Conservation (phyloP, 2,329 filamentous ascomycete genomes). For the Colletotrichum sp. region DNA sequence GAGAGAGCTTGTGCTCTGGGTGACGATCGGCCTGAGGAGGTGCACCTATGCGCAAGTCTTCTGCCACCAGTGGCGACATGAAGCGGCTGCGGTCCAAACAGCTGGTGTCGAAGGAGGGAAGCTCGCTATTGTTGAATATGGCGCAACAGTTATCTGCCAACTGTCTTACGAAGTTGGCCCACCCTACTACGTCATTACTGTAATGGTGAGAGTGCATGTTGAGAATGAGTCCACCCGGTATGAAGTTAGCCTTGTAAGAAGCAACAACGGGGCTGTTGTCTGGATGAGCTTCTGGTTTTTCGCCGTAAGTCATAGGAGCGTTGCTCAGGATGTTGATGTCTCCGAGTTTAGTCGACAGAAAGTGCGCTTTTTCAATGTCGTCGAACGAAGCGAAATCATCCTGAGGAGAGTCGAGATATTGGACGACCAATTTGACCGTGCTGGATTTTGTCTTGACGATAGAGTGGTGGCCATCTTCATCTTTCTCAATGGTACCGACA, state of each 20-base stretch:
- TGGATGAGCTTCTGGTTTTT: slow-evolving; percentile 42
- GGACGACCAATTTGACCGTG: slow-evolving; percentile 38
- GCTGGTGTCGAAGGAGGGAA: slow-evolving; percentile 38
- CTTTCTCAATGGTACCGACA: slow-evolving; percentile 43
- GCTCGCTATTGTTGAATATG: slow-evolving; percentile 29
- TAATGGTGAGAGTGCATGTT: slow-evolving; percentile 49
- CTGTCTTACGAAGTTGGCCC: slow-evolving; percentile 40
- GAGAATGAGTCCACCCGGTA: slow-evolving; percentile 45
- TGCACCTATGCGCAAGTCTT: slow-evolving; percentile 32
- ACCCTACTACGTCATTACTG: slow-evolving; percentile 47
- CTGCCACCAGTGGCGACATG: slow-evolving; percentile 28
- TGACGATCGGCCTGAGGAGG: slow-evolving; percentile 32
- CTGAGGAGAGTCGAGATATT: slow-evolving; percentile 36
- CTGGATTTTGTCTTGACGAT: slow-evolving; percentile 39
- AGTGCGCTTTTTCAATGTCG: slow-evolving; percentile 41
- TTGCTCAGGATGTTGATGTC: slow-evolving; percentile 38
- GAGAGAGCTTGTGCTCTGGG: slow-evolving; percentile 28
- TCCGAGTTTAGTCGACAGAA: slow-evolving; percentile 34
- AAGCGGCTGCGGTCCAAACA: slow-evolving; percentile 40
- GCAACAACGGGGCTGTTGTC: slow-evolving; percentile 36
- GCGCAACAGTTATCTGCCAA: slow-evolving; percentile 48
- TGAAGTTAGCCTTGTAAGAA: slow-evolving; percentile 46
- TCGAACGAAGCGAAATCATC: slow-evolving; percentile 30
- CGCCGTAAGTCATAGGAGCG: slow-evolving; percentile 41
- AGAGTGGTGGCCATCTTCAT: slow-evolving; percentile 36